Evolutionary conservation across 495 filamentous ascomycete species (phyloP), one percentile per base, ranked within the genome.

Genomic region (Penicillium nucicola): DNA sequence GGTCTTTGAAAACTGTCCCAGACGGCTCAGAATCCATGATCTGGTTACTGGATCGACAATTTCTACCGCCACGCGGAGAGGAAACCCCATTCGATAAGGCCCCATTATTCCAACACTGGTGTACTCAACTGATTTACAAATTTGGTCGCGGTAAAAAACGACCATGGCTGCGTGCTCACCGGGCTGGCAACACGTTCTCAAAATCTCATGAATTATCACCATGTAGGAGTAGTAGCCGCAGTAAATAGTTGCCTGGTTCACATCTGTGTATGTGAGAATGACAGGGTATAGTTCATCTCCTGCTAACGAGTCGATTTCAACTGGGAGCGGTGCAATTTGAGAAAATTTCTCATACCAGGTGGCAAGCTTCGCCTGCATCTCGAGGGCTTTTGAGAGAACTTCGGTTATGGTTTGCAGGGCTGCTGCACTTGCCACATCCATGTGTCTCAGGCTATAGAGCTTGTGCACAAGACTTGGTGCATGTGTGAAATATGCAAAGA

Each of bases 111-210:
- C 66, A 14, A 51, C 55, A 8, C 58, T 36, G 20, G 55, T 61
- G 32, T 62, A 68, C 49, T 69, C 66, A 10, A 71, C 57, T 5
- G 68, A 71, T 32, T 50, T 64, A 56, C 68, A 71, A 19, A 69
- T 68, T 50, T 64, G 62, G 50, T 69, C 68, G 13, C 62, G 53
- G 25, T 60, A 69, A 48, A 65, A 65, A 19, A 45, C 25, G 9
- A 64, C 50, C 57, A 61, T 64, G 19, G 54, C 55, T 7, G 17
- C 57, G 23, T 71, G 65, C 9, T 59, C 53, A 13, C 66, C 68
- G 15, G 65, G 54, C 31, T 60, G 63, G 8, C 52, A 53, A 20
- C 64, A 68, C 0, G 42, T 39, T 13, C 44, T 62, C 25, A 71
- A 32, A 13, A 61, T 43, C 44, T 66, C 64, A 36, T 69, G 64